These are phyloP conservation scores for Tylopilus sp. DNA, from an alignment of 1,284 basidiomycete species.

Conservation along the genomic window DNA sequence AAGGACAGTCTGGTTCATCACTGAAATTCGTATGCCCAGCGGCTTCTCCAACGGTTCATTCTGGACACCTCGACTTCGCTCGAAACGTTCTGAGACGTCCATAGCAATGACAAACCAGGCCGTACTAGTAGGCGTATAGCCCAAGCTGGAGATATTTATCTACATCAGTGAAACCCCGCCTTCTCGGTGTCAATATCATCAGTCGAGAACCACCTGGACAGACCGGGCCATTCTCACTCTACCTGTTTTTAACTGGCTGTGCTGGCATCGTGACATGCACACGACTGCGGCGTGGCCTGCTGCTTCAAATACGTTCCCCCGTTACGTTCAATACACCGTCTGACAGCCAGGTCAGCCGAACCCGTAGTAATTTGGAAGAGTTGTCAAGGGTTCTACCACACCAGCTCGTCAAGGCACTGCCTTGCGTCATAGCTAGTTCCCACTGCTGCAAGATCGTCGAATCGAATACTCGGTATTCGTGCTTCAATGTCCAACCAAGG, in stretches of 20 bases:
- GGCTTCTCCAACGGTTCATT: slow-evolving; percentile 9
- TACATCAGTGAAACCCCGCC: not conserved
- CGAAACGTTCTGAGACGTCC: slow-evolving; percentile 3
- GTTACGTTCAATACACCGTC: not conserved
- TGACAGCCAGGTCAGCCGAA: not conserved
- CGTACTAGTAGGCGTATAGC: slow-evolving; percentile 3
- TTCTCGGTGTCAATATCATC: slow-evolving; percentile 13
- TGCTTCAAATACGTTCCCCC: not conserved
- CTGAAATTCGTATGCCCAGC: slow-evolving; percentile 13
- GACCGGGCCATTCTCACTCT: slow-evolving; percentile 3
- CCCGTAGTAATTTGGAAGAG: not conserved
- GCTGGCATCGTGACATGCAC: slow-evolving; percentile 5
- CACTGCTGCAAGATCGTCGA: not conserved
- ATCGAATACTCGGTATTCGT: not conserved
- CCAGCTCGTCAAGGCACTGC: not conserved
- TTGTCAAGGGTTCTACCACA: not conserved
- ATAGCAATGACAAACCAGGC: slow-evolving; percentile 14
- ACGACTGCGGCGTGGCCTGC: slow-evolving; percentile 7
- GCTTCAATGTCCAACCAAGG: slow-evolving; percentile 8
- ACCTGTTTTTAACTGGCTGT: not conserved
- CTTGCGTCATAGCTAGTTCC: not conserved
- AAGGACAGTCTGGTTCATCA: slow-evolving; percentile 12
- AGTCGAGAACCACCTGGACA: slow-evolving; percentile 9
- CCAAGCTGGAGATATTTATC: slow-evolving; percentile 4
- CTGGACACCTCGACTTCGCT: slow-evolving; percentile 9